Evolutionary conservation across 1,284 basidiomycete species (phyloP).

Genomic region (Apiotrichum gracile): DNA sequence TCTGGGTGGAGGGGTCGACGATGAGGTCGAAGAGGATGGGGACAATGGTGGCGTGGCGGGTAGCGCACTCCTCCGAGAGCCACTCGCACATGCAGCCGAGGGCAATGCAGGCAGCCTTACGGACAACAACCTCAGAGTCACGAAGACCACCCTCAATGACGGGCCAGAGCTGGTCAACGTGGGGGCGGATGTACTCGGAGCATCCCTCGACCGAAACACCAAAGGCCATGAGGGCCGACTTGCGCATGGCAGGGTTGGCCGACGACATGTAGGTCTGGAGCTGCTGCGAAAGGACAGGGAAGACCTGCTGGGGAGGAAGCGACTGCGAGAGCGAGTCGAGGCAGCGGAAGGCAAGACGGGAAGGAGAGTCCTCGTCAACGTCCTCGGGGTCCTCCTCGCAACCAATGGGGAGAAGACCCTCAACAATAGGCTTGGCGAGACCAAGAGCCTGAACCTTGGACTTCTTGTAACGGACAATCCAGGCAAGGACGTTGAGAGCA

Average conservation of each 20-base stretch:
- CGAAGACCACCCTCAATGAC: conserved; percentile 83
- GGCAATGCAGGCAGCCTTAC: conserved; percentile 91
- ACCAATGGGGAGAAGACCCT: conserved; percentile 88
- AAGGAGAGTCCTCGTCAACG: conserved; percentile 72
- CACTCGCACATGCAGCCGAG: conserved; percentile 97
- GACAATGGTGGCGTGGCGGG: conserved; percentile 76
- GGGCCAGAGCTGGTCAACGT: conserved; percentile 90
- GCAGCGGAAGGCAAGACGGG: conserved; percentile 88
- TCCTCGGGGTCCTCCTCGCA: conserved; percentile 85
- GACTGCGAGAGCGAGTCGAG: conserved; percentile 91
- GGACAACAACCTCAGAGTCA: conserved; percentile 76
- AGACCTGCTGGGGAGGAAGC: conserved; percentile 92
- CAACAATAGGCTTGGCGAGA: conserved; percentile 80
- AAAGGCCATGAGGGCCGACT: conserved; percentile 92
- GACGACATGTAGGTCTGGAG: conserved; percentile 79
- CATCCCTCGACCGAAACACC: conserved; percentile 97
- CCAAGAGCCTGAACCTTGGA: conserved; percentile 84
- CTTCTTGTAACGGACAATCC: conserved; percentile 98
- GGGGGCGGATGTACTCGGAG: conserved; percentile 94
- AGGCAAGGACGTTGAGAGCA: conserved; percentile 88
- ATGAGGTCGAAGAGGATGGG: conserved; percentile 88
- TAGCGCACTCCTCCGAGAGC: conserved; percentile 88
- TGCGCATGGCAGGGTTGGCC: conserved; percentile 69
- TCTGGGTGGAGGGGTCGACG: conserved; percentile 80
- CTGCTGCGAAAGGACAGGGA: conserved; percentile 80